Evolutionary conservation across 129 eudicot genomes (phyloP).

Genomic region (Glebionis coronaria): DNA sequence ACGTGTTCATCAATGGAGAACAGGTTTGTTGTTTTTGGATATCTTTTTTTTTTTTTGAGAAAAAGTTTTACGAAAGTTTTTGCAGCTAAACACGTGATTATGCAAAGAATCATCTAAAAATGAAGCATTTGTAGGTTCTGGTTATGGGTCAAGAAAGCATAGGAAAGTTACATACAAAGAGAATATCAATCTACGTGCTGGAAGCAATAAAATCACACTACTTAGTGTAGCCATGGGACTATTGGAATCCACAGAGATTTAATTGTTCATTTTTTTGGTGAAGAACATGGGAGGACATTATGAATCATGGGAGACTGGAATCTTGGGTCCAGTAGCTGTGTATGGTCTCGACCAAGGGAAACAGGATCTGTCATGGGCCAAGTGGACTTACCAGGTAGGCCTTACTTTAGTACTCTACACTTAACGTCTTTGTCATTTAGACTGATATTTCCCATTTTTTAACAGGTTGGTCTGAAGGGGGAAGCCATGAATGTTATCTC

Average conservation of each 20-base stretch:
- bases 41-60: not conserved
- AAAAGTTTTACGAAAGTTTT: not conserved
- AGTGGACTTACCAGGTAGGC: constrained; percentile 86
- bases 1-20: constrained; percentile 82
- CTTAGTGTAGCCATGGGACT: constrained; percentile 96
- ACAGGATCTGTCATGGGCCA: constrained; percentile 70
- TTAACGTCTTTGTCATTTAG: not conserved
- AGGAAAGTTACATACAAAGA: constrained; percentile 54
- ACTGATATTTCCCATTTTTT: constrained; percentile 7
- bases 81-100: constrained; percentile 2
- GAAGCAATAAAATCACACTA: constrained; percentile 68
- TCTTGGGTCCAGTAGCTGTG: constrained; percentile 81
- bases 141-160: constrained; percentile 70
- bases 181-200: constrained; percentile 66
- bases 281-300: constrained; percentile 91
- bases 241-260: not conserved
- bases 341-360: constrained; percentile 81
- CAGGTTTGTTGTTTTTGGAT: constrained; percentile 44
- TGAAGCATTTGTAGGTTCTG: constrained; percentile 55
- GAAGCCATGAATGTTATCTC: constrained; percentile 79
- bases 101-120: not conserved
- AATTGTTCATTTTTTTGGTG: constrained; percentile 6
- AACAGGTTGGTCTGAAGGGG: constrained; percentile 95
- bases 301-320: constrained; percentile 86
- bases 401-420: not conserved